Percentiles rank a stretch among this genome's conserved stretches.
Conservation (phyloP, 768 basidiomycete species). For the Xerocomellus chrysenteron region DNA sequence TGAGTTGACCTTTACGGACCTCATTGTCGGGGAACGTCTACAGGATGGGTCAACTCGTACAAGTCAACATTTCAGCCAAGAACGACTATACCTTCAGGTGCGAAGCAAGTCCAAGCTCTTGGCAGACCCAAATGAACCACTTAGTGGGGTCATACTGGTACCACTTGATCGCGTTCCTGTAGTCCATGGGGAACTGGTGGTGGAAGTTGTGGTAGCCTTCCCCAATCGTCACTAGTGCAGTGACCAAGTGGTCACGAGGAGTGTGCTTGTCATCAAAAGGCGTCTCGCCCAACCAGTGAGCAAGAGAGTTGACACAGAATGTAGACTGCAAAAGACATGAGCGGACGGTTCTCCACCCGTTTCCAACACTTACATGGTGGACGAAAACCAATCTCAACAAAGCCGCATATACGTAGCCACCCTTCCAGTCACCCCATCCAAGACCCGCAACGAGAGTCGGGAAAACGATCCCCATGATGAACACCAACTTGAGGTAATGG, state of each 20-base stretch:
- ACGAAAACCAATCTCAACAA: slow-evolving; percentile 79
- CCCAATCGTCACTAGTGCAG: slow-evolving; percentile 87
- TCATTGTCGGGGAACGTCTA: slow-evolving; percentile 66
- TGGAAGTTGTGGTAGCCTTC: slow-evolving; percentile 99
- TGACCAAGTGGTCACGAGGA: slow-evolving; percentile 85
- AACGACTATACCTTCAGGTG: slow-evolving; percentile 49
- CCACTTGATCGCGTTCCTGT: slow-evolving; percentile 92
- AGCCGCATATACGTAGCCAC: slow-evolving; percentile 86
- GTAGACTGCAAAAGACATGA: slow-evolving; percentile 62
- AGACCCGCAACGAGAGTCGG: slow-evolving; percentile 79
- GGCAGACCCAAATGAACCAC: slow-evolving; percentile 70
- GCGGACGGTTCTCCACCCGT: not conserved
- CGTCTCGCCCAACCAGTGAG: slow-evolving; percentile 92
- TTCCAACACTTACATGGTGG: slow-evolving; percentile 65
- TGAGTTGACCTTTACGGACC: slow-evolving; percentile 84
- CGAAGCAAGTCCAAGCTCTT: slow-evolving; percentile 48
- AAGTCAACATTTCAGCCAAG: not conserved
- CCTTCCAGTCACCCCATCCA: slow-evolving; percentile 81
- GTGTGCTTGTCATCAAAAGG: slow-evolving; percentile 96
- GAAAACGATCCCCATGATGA: slow-evolving; percentile 67
- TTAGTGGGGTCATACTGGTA: slow-evolving; percentile 92
- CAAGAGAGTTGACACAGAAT: slow-evolving; percentile 95
- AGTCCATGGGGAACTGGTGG: slow-evolving; percentile 96
- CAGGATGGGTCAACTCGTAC: not conserved
- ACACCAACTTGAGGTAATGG: slow-evolving; percentile 68